Evolutionary conservation across 345 rosid species (phyloP), one percentile per base, ranked within the genome.

Genomic region (Raphanus raphanistrum): DNA sequence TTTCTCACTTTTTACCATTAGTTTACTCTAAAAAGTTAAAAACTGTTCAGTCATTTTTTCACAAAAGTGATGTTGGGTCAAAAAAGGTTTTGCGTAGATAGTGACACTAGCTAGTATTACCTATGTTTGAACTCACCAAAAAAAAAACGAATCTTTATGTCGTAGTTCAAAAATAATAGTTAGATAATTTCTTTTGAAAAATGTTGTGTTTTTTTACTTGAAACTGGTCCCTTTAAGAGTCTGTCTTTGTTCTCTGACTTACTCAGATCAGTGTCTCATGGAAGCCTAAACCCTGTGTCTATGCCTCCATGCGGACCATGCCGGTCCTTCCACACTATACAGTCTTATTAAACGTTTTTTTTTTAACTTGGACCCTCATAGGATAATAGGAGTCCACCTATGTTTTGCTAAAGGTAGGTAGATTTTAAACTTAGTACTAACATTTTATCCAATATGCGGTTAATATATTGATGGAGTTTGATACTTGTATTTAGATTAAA

Each of bases 111-210:
- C 82, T 79, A 73, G 60, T 68, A 50, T 68, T 73, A 27, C 41
- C 74, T 61, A 79, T 79, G 75, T 74, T 32, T 62, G 8, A 32
- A 80, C 63, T 58, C 27, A 36, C 27, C 25, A 57, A 8, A 21
- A 74, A 74, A 79, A 54, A 75, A 70, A 64, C 63, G 83, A 80
- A 80, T 74, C 83, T 70, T 80, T 75, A 60, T 73, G 79, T 69
- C 79, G 10, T 63, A 63, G 79, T 73, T 67, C 58, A 57, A 73
- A 62, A 74, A 68, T 15, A 74, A 74, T 68, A 32, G 10, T 73
- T 25, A 36, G 64, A 58, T 60, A 33, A 43, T 65, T 28, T 52
- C 2, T 28, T 63, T 77, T 33, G n/a, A 6, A 43, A 43, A 66
- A 65, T 74, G 61, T 38, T 68, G 61, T 74, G 79, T 27, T 74